Conservation (phyloP, 495 filamentous ascomycete genomes). For the Delitschia confertaspora region DNA sequence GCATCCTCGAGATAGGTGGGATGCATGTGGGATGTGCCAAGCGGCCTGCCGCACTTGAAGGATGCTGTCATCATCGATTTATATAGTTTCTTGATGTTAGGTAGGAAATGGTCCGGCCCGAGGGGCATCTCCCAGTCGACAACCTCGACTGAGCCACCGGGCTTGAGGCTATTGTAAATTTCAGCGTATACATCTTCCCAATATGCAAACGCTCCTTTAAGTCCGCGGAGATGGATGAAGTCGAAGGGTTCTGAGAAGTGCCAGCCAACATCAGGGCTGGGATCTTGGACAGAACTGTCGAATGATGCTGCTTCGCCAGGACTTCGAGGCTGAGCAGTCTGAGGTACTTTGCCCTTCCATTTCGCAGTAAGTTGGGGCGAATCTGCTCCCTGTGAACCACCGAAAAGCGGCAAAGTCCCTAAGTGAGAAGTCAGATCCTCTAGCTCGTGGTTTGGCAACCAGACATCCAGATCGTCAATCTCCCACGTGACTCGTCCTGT, state of each 20-base stretch:
- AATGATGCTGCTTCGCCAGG: constrained; percentile 2
- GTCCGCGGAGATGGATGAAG: constrained; percentile 28
- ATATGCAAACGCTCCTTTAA: constrained; percentile 27
- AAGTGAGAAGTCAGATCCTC: constrained; percentile 12
- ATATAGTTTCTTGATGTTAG: constrained; percentile 10
- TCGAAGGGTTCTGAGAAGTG: constrained; percentile 29
- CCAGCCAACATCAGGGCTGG: constrained; percentile 21
- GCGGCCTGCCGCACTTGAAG: constrained; percentile 38
- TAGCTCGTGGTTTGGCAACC: constrained; percentile 11
- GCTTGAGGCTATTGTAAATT: constrained; percentile 24
- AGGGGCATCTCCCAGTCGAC: constrained; percentile 35
- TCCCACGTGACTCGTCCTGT: constrained; percentile 19
- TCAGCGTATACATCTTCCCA: constrained; percentile 29
- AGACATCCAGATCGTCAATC: constrained; percentile 26
- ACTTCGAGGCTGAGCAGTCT: neutral
- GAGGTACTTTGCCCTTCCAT: constrained; percentile 1
- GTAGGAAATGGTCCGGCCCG: neutral
- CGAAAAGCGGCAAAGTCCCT: constrained; percentile 4
- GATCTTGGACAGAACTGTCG: constrained; percentile 20
- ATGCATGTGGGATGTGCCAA: constrained; percentile 48
- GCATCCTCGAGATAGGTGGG: constrained; percentile 42
- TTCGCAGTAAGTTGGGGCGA: constrained; percentile 5
- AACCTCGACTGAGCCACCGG: constrained; percentile 45
- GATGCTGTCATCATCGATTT: constrained; percentile 33
- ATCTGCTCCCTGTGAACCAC: constrained; percentile 3